Percentiles rank a stretch among this genome's conserved stretches.
Conservation (phyloP, 2,329 filamentous ascomycete genomes). For the Talaromyces funiculosus region DNA sequence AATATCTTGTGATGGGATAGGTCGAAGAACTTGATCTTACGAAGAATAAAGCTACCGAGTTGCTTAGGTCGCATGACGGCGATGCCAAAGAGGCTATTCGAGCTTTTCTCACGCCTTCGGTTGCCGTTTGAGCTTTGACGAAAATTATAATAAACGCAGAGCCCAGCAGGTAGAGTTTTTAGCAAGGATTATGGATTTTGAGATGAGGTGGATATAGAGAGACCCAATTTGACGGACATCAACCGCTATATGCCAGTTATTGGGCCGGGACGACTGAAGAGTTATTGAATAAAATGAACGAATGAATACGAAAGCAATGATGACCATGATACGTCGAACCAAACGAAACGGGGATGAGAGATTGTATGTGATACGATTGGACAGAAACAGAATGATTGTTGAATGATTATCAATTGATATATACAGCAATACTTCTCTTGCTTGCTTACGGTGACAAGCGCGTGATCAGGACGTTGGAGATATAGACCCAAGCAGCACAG, state of each 20-base stretch:
- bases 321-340: neutral
- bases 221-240: neutral
- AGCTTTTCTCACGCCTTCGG: conserved; percentile 34
- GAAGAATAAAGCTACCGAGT: conserved; percentile 43
- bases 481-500: neutral
- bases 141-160: neutral
- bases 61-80: conserved; percentile 43
- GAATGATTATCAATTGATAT: neutral
- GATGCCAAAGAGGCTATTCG: conserved; percentile 38
- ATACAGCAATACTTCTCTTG: neutral
- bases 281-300: neutral
- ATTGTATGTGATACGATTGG: neutral
- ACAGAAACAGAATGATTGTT: neutral
- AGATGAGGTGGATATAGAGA: neutral
- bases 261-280: neutral
- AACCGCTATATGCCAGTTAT: neutral
- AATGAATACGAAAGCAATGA: neutral
- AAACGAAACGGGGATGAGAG: neutral
- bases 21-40: conserved; percentile 43
- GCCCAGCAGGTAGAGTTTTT: neutral
- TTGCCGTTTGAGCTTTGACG: conserved; percentile 1
- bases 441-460: neutral
- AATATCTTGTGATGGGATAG: conserved; percentile 19
- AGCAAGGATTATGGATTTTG: neutral
- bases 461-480: neutral